Base-by-base conservation (phyloP, 192 early-diverging fungal genomes). In the Physocladia obscura region DNA sequence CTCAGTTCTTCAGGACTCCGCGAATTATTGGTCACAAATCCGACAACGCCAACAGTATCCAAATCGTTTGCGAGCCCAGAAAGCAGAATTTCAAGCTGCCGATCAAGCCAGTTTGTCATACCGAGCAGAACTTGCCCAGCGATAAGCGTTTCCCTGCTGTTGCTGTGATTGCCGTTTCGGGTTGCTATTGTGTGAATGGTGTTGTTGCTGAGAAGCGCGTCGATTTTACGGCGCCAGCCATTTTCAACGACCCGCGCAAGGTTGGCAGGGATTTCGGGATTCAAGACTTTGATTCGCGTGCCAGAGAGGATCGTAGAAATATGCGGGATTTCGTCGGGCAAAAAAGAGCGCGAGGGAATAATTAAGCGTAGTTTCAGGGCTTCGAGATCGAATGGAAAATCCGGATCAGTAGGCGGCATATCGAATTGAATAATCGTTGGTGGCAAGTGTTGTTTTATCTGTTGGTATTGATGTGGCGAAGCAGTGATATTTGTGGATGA, bases 61-160 rank as follows among this genome's bases (percentile, higher is more conserved):
- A n/a, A 24, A 21, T 52, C 37, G 21, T 17, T 29, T 32, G 39
- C 50, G 17, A 52, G n/a, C 34, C 75, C 63, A 1, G 48, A 40
- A 17, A 82, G 70, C 65, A 86, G 75, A 19, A 61, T 61, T 34
- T 82, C 79, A 49, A 90, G 81, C 17, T 89, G 77, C 40, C 74
- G 69, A 64, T 92, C 91, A 2, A 91, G 71, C 79, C 79, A 84
- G 39, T 80, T 76, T 36, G 75, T 36, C 56, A 75, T 81, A 69
- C 55, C 69, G 74, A 83, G 38, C 30, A 87, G 68, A 11, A 56
- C 3, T 34, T 57, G 17, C 40, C 62, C 65, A 21, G 75, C 38
- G 4, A 50, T 26, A 6, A 19, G 11, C 6, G 50, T 69, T 1
- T 32, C 24, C 35, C 48, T 11, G n/a, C n/a, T n/a, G n/a, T n/a